Evolutionary conservation across 441 rosid species (phyloP).

Genomic region (Pelargonium australe): DNA sequence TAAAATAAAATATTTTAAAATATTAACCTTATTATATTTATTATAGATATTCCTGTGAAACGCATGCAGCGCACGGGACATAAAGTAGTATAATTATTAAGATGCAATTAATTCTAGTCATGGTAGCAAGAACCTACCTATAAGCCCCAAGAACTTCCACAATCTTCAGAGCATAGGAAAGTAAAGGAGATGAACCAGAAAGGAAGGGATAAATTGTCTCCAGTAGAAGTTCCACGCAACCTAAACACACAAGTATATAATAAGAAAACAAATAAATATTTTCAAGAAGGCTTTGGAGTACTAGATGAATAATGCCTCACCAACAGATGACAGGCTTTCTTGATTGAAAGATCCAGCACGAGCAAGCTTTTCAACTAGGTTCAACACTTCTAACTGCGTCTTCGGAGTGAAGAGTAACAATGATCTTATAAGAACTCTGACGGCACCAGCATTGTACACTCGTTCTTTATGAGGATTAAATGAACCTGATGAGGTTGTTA

Average conservation of each 20-base stretch:
- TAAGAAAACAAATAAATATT: constrained; percentile 23
- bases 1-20: too few species aligned
- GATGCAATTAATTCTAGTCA: constrained; percentile 15
- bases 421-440: constrained; percentile 83
- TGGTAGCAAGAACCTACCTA: constrained; percentile 40
- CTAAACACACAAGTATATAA: constrained; percentile 33
- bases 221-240: constrained; percentile 94
- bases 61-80: too few species aligned
- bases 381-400: constrained; percentile 86
- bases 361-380: constrained; percentile 78
- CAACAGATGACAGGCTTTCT: constrained; percentile 92
- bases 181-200: constrained; percentile 73
- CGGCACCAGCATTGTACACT: constrained; percentile 86
- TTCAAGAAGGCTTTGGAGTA: constrained; percentile 11
- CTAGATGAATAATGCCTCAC: constrained; percentile 42
- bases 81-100: too few species aligned
- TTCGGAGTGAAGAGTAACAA: constrained; percentile 92
- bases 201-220: constrained; percentile 90
- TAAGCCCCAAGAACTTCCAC: constrained; percentile 97
- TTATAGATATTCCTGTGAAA: too few species aligned
- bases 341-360: constrained; percentile 89
- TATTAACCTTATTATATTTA: too few species aligned
- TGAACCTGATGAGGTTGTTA: constrained; percentile 56
- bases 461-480: constrained; percentile 78
- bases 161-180: constrained; percentile 82